Conservation (phyloP, 768 basidiomycete species). For the Russula emetica region DNA sequence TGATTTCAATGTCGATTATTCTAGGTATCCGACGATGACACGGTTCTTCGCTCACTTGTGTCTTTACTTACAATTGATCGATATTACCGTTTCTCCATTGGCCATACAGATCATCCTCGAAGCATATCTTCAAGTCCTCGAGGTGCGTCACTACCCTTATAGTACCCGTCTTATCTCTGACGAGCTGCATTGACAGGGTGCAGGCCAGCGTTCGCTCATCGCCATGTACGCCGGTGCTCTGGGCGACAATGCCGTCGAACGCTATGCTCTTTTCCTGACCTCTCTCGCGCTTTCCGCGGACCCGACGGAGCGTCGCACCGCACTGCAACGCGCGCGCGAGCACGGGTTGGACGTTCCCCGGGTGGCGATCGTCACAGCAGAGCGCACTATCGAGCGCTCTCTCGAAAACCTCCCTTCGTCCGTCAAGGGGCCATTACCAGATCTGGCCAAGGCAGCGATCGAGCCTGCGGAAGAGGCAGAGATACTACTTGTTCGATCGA, state of each 20-base stretch:
- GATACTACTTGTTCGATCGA: constrained; percentile 67
- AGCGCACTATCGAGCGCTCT: constrained; percentile 65
- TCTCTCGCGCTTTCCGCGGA: constrained; percentile 65
- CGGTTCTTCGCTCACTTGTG: constrained; percentile 95
- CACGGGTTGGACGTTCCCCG: constrained; percentile 79
- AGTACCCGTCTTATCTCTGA: neutral
- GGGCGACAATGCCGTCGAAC: constrained; percentile 85
- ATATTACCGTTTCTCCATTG: constrained; percentile 63
- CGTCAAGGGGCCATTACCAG: constrained; percentile 13
- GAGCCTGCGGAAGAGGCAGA: constrained; percentile 51
- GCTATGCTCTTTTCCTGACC: constrained; percentile 87
- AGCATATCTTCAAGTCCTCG: constrained; percentile 82
- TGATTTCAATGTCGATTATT: neutral
- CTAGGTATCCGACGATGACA: constrained; percentile 64
- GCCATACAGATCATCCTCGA: constrained; percentile 81
- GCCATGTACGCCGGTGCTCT: constrained; percentile 91
- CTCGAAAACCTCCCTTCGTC: constrained; percentile 42
- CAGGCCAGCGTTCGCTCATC: constrained; percentile 82
- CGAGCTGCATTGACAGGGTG: constrained; percentile 42
- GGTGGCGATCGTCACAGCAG: constrained; percentile 78
- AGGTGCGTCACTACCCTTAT: constrained; percentile 44
- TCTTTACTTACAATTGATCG: constrained; percentile 81
- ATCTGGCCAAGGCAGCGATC: constrained; percentile 17
- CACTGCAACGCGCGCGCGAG: constrained; percentile 71
- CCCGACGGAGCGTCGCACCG: constrained; percentile 57